Base-by-base conservation (phyloP, 805 yeast genomes). In the Limtongia smithiae region DNA sequence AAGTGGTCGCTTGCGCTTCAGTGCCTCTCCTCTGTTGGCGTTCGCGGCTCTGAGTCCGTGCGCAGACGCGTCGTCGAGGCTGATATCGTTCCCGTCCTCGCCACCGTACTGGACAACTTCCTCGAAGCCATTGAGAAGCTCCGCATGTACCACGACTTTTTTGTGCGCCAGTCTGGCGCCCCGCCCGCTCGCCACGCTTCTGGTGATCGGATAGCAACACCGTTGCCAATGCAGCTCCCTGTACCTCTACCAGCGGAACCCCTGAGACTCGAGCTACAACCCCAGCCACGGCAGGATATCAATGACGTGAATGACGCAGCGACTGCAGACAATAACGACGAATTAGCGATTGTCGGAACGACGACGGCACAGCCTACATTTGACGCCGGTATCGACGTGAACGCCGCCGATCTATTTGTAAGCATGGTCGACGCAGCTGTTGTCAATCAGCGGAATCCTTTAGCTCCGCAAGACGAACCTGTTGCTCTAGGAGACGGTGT, bases 1-100 rank as follows among this genome's bases (percentile, higher is more conserved):
- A 91, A 91, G 70, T 91, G 98, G 98, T 86, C 95, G 4, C 71
- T 91, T 46, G 86, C 97, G 0, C 81, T 93, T 63, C 98, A 91
- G 70, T 90, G 97, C 65, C 71, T 91, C 48, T 95, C 91, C 1
- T 75, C 88, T 48, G 81, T 91, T 17, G 96, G 97, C 12, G 89
- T 97, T 1, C 76, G 97, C 58, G 98, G 98, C 21, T 81, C 94
- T 1, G 97, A 90, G 66, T 71, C 73, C 44, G 86, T 90, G 41
- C 74, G 98, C 44, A 81, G 83, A 59, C 81, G 89, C 60, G 85
- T 93, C 6, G 96, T 89, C 8, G 82, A 85, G 54, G 95, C 97
- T 1, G 97, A 97, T 3, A 81, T 89, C 53, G 77, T 93, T 34
- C 96, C 97, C 1, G 80, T 91, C 3, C 77, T 91, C 36, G 93